Base-by-base conservation (phyloP, 2,329 filamentous ascomycete genomes). In the Penicillium polonicum region DNA sequence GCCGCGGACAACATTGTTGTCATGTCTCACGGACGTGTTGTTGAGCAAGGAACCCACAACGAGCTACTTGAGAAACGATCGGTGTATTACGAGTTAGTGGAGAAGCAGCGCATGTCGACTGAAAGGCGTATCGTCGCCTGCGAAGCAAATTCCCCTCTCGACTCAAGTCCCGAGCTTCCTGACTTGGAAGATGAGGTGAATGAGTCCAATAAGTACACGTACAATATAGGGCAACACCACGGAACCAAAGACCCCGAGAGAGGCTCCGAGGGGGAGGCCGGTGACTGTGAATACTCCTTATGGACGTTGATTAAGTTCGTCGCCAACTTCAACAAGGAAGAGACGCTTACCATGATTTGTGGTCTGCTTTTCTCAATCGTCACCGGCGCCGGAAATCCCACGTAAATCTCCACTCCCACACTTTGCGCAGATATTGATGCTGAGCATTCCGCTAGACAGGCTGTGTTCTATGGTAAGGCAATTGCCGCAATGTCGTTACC, bases 401-500 rank as follows among this genome's bases (percentile, higher is more conserved):
- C 45, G 45, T 35, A 86, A 88, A 23, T 81, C 88, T 68, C 85
- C 96, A 61, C 89, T 88, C 59, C 91, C 92, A 73, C 87, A 86
- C 59, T 91, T 88, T 49, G 19, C 35, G 45, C 13, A 23, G 45
- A 4, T n/a, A n/a, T 48, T 23, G 29, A 23, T 17, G 1, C 29
- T 23, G 29, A 35, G 19, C 15, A 48, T 35, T 91, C 95, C 71
- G 89, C 90, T 9, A 85, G 83, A 0, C 84, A 88, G 69, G 83
- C 89, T 62, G 85, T 97, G 61, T 88, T 97, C 75, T 95, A 97
- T 68, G 88, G 92, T 36, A 58, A 58, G 17, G 21, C 43, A 12
- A 52, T 59, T 10, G 46, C 41, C 1, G 42, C 86, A 10, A 80
- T 53, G 9, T 53, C 51, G 4, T 12, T 53, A 5, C 51, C 53